Conservation (phyloP, 768 basidiomycete genomes). For the Auricularia auricula-judae region DNA sequence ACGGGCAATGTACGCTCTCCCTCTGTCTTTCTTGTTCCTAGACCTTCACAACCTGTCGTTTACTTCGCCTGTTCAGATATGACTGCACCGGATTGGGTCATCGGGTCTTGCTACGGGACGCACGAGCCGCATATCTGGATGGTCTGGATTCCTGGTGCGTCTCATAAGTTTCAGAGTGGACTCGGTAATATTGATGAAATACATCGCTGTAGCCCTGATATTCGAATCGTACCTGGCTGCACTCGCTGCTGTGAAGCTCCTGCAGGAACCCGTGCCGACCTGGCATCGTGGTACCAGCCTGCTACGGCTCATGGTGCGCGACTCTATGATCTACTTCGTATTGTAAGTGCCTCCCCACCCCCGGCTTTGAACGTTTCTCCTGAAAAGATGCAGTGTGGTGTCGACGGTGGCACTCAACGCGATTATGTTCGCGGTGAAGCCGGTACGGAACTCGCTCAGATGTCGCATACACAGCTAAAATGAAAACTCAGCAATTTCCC, state of each 20-base stretch:
- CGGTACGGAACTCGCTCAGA: neutral
- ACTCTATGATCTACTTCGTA: conserved; percentile 46
- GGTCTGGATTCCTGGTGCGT: conserved; percentile 56
- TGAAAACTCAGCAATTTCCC: neutral
- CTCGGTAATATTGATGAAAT: conserved; percentile 22
- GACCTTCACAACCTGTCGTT: neutral
- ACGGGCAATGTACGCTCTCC: conserved; percentile 27
- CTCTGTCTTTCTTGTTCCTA: too few species aligned
- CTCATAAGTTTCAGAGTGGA: conserved; percentile 13
- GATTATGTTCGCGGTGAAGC: neutral
- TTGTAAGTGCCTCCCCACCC: conserved; percentile 30
- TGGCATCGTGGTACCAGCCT: conserved; percentile 34
- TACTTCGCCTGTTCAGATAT: neutral
- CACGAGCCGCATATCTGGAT: conserved; percentile 29
- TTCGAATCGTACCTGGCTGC: conserved; percentile 8
- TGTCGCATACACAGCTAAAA: too few species aligned
- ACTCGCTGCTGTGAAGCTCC: neutral
- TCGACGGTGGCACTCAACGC: neutral
- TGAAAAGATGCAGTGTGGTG: neutral
- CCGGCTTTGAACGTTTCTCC: neutral
- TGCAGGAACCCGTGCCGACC: conserved; percentile 18
- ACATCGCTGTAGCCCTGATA: conserved; percentile 23
- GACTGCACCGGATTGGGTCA: neutral
- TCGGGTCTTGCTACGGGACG: neutral
- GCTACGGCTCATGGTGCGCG: conserved; percentile 40